Evolutionary conservation across 768 basidiomycete genomes (phyloP), one percentile per base, ranked within the genome.

Genomic region (Lactarius sanguifluus): DNA sequence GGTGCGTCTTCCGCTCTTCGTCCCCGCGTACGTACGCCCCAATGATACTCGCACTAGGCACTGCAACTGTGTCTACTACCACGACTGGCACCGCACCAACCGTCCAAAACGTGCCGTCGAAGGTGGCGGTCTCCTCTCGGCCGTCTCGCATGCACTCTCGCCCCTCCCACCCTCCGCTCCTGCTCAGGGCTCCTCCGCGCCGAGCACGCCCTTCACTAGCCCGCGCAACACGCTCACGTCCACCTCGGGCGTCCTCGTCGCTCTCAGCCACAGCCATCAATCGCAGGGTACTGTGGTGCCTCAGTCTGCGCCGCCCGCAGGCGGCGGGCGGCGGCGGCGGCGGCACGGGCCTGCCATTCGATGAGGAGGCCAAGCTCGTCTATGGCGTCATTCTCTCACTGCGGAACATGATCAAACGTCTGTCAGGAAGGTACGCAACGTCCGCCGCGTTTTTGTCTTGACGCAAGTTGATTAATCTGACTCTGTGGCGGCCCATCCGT

Each of bases 331-430:
- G 50, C 12, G 58, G 72, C 67, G n/a, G 23, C 23, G 25, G 50
- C 12, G 58, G 72, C 67, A 81, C 85, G 4, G 86, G 84, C 20
- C 79, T 99, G 23, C 81, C 96, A 7, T 98, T 99, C 71, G 97
- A 99, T 73, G 97, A 99, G 76, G 96, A 99, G 76, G 89, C 90
- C 1, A 99, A 99, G 75, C 83, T 99, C 67, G 96, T 99, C 0
- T 99, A 98, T 75, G 97, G 97, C 64, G 92, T 99, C 62, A 82
- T 98, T 16, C 80, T 98, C 52, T 95, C 93, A 8, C 75, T 99
- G 71, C 80, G 94, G 62, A 95, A 94, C 76, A 96, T 98, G 95
- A 81, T 96, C 74, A 96, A 88, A 81, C 98, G 97, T 76, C 77
- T 99, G 12, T 91, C 96, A 15, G 88, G 90, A 71, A 83, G 88